phyloP scores from a whole-genome alignment of 2,329 filamentous ascomycete genomes.

The Fusarium sp. region DNA sequence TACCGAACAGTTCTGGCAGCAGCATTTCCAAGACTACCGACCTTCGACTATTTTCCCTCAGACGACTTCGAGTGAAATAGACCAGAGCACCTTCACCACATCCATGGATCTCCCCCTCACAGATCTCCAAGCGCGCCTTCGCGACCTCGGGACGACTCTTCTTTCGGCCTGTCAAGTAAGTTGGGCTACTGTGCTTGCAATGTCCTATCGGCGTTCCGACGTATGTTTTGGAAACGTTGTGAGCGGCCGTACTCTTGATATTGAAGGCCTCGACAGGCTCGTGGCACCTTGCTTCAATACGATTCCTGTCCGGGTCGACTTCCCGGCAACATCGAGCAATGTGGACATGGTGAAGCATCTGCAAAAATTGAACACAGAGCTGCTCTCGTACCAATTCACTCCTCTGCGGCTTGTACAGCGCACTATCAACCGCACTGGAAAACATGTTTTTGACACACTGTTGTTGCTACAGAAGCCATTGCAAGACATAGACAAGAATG shows the following conservation, averaged over 20 bases:
- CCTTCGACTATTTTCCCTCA: conserved; percentile 50
- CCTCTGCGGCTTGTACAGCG: conserved; percentile 80
- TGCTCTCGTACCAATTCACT: conserved; percentile 80
- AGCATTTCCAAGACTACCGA: conserved; percentile 67
- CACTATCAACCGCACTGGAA: conserved; percentile 58
- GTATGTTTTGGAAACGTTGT: conserved; percentile 91
- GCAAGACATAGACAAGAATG: conserved; percentile 66
- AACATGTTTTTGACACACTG: conserved; percentile 82
- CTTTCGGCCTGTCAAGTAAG: conserved; percentile 79
- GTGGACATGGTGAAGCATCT: conserved; percentile 71
- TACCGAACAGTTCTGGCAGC: conserved; percentile 77
- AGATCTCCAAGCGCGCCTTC: conserved; percentile 64
- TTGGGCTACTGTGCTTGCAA: conserved; percentile 77
- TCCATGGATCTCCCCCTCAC: conserved; percentile 57
- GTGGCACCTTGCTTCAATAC: conserved; percentile 97
- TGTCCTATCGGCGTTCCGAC: conserved; percentile 71
- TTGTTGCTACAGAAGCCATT: conserved; percentile 81
- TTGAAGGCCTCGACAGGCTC: conserved; percentile 78
- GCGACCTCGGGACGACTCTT: conserved; percentile 71
- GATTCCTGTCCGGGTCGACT: conserved; percentile 76
- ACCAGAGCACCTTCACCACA: conserved; percentile 50
- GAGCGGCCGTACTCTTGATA: conserved; percentile 78
- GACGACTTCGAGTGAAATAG: conserved; percentile 36
- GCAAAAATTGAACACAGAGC: conserved; percentile 72
- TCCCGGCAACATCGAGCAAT: conserved; percentile 65